These are phyloP conservation scores for Botryotinia calthae DNA, from an alignment of 2,329 filamentous ascomycete species.

Conservation along the genomic window DNA sequence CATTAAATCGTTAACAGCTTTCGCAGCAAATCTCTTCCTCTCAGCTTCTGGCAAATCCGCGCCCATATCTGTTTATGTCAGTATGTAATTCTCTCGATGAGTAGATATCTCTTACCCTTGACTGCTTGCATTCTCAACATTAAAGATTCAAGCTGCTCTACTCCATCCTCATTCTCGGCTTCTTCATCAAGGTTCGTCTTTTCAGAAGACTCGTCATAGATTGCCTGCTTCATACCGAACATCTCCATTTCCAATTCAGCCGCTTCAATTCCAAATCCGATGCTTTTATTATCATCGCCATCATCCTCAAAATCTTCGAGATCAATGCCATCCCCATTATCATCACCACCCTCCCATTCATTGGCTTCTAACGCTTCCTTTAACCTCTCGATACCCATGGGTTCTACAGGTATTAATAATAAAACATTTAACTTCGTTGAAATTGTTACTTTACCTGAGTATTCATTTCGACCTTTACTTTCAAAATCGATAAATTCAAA, in stretches of 20 bases:
- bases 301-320: conserved; percentile 41
- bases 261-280: conserved; percentile 36
- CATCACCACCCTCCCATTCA: conserved; percentile 54
- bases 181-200: conserved; percentile 36
- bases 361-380: conserved; percentile 63
- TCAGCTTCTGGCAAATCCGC: conserved; percentile 60
- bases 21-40: conserved; percentile 57
- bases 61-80: conserved; percentile 50
- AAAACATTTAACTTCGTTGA: not conserved
- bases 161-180: conserved; percentile 41
- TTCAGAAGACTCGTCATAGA: conserved; percentile 29
- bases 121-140: conserved; percentile 64
- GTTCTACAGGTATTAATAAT: conserved; percentile 45
- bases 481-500: conserved; percentile 62
- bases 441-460: conserved; percentile 49
- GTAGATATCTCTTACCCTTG: conserved; percentile 31
- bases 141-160: conserved; percentile 60
- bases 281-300: conserved; percentile 31
- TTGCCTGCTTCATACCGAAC: conserved; percentile 41
- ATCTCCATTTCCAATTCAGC: conserved; percentile 43
- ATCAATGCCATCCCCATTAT: conserved; percentile 40
- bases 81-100: not conserved
- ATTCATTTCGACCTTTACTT: conserved; percentile 52
- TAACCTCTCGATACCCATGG: conserved; percentile 56
- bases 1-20: conserved; percentile 64